Evolutionary conservation across 2,329 filamentous ascomycete species (phyloP), one percentile per base, ranked within the genome.

Genomic region (Penicillium brasilianum): DNA sequence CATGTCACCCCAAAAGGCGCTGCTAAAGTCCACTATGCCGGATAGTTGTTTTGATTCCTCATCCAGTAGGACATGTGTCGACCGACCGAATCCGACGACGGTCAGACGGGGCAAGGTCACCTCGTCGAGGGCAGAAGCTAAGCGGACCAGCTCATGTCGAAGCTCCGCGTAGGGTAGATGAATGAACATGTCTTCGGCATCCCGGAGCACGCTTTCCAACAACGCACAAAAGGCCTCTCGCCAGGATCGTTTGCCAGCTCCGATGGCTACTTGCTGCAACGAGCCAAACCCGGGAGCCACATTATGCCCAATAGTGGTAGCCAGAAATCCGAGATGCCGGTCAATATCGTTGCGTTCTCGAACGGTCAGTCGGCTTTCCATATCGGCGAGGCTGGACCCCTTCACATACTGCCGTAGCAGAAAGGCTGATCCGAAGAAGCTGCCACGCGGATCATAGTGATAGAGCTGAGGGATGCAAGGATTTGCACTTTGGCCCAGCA

Each of bases 131-230:
- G 74, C 73, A 10, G 76, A 69, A 1, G 77, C 76, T 37, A 84
- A 75, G 32, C 77, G 78, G 49, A 68, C 72, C n/a, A 84, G 61
- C 56, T 83, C 79, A 59, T 81, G 77, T 36, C 85, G 80, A 59
- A 87, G 82, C 56, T 81, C 80, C 10, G 82, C 78, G 66, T 87
- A 87, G 0, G 85, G 85, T 7, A 87, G 69, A 59, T 81, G 83
- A 65, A 88, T 80, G 13, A 86, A 81, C 72, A 84, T 83, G 60
- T 87, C 85, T 69, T 88, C 85, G 16, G 81, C 83, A 66, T 87
- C 85, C 16, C 83, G 83, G 25, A 88, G 74, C 9, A 82, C 74
- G 11, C 79, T 75, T 69, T 87, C 85, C 20, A 87, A 74, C 41
- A 87, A 77, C 6, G 71, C 67, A 25, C 80, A 72, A 65, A 87